phyloP scores from a whole-genome alignment of 306 rosid species.

The Ammopiptanthus mongolicus region DNA sequence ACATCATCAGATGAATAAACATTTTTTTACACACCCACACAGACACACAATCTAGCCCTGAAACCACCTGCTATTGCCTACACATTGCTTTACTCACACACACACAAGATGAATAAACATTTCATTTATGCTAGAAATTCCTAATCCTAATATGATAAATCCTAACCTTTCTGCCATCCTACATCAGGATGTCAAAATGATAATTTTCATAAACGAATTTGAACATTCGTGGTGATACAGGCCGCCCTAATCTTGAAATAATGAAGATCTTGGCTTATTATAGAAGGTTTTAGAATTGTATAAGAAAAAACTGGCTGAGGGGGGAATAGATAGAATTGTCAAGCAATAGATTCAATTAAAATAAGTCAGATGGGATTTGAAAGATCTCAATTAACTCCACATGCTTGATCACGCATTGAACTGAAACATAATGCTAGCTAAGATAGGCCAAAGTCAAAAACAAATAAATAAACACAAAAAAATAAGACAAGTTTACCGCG shows the following conservation, averaged over 20 bases:
- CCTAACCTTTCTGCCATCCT: no score
- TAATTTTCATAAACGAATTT: not conserved
- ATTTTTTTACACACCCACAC: no score
- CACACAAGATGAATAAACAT: no score
- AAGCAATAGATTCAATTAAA: not conserved
- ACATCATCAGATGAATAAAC: no score
- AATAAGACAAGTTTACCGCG: slow-evolving; percentile 45
- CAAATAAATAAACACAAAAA: not conserved
- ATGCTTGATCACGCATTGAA: no score
- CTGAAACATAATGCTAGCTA: not conserved
- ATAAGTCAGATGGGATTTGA: not conserved
- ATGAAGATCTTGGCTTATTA: not conserved
- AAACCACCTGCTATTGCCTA: no score
- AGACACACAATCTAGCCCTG: no score
- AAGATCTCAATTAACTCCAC: not conserved
- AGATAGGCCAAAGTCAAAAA: not conserved
- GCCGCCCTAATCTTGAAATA: not conserved
- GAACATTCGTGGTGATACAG: not conserved
- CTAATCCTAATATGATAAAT: no score
- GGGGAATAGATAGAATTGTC: not conserved
- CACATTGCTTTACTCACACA: no score
- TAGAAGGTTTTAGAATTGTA: not conserved
- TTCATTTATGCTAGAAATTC: no score
- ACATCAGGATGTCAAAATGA: no score
- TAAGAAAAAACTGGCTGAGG: not conserved